These are phyloP conservation scores for Kitagawia praeruptora DNA, from an alignment of 129 eudicot genomes.

Conservation along the genomic window DNA sequence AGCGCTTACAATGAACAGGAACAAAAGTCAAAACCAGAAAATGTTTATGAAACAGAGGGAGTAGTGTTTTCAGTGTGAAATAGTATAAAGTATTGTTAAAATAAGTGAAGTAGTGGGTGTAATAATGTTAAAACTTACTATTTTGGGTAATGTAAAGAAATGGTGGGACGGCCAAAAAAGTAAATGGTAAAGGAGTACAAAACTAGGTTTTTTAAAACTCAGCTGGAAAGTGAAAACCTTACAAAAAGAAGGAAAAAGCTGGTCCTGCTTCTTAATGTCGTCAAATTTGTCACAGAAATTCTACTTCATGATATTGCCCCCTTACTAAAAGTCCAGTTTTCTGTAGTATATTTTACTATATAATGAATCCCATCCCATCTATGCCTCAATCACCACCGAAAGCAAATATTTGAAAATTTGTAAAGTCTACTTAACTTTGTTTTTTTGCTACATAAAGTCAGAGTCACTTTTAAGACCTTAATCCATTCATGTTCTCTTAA, in stretches of 20 bases:
- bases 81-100: too few relatives aligned
- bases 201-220: background rate
- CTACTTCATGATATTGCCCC: background rate
- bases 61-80: too few relatives aligned
- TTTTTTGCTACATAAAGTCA: background rate
- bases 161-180: too few relatives aligned
- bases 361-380: background rate
- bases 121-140: too few relatives aligned
- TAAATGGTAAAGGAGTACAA: too few relatives aligned
- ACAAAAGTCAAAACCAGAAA: too few relatives aligned
- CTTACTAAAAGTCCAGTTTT: background rate
- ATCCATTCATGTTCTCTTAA: background rate
- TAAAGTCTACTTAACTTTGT: background rate
- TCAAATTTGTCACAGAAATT: background rate
- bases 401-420: background rate
- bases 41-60: too few relatives aligned
- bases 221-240: background rate
- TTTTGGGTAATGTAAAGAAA: too few relatives aligned
- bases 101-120: too few relatives aligned
- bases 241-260: background rate
- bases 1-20: too few relatives aligned
- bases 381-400: slow-evolving; percentile 9
- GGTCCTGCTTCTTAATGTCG: background rate
- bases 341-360: background rate
- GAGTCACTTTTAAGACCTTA: background rate